Evolutionary conservation across 169 alveolate genomes (phyloP).

Genomic region (Prorocentrum cordatum): DNA sequence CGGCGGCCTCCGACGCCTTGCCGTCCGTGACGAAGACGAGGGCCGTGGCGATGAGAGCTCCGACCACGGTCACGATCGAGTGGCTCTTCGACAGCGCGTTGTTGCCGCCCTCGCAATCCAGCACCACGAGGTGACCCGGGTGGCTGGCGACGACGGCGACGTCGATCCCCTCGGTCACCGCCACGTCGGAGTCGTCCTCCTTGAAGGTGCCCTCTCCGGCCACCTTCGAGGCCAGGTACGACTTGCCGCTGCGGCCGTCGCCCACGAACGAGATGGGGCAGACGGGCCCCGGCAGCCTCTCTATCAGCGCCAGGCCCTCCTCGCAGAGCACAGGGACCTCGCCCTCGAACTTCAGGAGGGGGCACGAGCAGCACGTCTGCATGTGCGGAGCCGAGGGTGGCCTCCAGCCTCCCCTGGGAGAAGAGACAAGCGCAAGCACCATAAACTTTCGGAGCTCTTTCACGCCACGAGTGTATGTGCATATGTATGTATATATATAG

Average conservation of each 20-base stretch:
- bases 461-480: too few relatives aligned
- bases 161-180: conserved; percentile 60
- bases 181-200: conserved; percentile 50
- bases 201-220: conserved; percentile 20
- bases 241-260: conserved; percentile 59
- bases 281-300: conserved; percentile 36
- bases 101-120: conserved; percentile 66
- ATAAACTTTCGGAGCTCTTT: too few relatives aligned
- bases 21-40: conserved; percentile 57
- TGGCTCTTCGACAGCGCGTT: conserved; percentile 53
- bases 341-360: conserved; percentile 7
- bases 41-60: conserved; percentile 48
- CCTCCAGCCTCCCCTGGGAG: too few relatives aligned
- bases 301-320: conserved; percentile 32
- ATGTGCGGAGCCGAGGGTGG: too few relatives aligned
- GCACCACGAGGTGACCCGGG: conserved; percentile 36
- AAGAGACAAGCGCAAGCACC: too few relatives aligned
- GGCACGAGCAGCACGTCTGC: too few relatives aligned
- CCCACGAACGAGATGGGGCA: conserved; percentile 58
- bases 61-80: conserved; percentile 34
- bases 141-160: conserved; percentile 22
- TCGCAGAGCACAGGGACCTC: conserved; percentile 9
- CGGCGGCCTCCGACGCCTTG: conserved; percentile 62
- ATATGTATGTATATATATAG: too few relatives aligned
- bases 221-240: conserved; percentile 48